A percentile compares a stretch with the other conserved stretches of the same genome.
phyloP scores from a whole-genome alignment of 2,329 filamentous ascomycete genomes.

The Aureobasidium mangrovei region DNA sequence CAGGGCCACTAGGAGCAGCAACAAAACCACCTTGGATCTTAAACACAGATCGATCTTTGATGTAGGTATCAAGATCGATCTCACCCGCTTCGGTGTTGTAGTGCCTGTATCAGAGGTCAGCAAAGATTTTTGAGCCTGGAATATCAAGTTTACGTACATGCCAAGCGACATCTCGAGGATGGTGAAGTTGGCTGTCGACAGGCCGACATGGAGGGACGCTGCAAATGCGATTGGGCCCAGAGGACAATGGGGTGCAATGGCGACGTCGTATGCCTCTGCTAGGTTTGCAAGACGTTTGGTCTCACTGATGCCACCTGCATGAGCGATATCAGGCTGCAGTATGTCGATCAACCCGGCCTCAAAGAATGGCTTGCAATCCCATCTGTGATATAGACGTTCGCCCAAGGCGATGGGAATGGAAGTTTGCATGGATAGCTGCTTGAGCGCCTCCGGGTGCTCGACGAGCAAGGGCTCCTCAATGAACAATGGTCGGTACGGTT shows the following conservation, averaged over 20 bases:
- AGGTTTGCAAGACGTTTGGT: conserved; percentile 59
- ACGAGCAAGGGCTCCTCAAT: conserved; percentile 66
- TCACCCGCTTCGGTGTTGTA: conserved; percentile 58
- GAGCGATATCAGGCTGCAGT: conserved; percentile 63
- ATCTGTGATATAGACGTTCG: conserved; percentile 61
- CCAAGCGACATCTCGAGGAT: conserved; percentile 74
- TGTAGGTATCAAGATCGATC: conserved; percentile 44
- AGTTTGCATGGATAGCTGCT: conserved; percentile 48
- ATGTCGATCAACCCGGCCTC: conserved; percentile 61
- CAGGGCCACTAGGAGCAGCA: conserved; percentile 22
- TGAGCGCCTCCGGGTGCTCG: conserved; percentile 60
- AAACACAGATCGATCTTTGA: conserved; percentile 24
- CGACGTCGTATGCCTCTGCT: conserved; percentile 61
- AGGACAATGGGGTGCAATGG: conserved; percentile 65
- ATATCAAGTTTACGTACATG: conserved; percentile 34
- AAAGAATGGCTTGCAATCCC: conserved; percentile 65
- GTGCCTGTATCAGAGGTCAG: conserved; percentile 33
- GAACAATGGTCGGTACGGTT: conserved; percentile 62
- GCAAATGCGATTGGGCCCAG: conserved; percentile 65
- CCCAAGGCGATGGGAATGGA: conserved; percentile 61
- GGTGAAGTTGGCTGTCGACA: conserved; percentile 53
- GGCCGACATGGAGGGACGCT: conserved; percentile 59
- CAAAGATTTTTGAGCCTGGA: too few species aligned
- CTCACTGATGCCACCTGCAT: conserved; percentile 66
- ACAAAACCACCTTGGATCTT: conserved; percentile 24